Conservation (phyloP, 2,329 filamentous ascomycete genomes). For the Cytospora paraplurivora region DNA sequence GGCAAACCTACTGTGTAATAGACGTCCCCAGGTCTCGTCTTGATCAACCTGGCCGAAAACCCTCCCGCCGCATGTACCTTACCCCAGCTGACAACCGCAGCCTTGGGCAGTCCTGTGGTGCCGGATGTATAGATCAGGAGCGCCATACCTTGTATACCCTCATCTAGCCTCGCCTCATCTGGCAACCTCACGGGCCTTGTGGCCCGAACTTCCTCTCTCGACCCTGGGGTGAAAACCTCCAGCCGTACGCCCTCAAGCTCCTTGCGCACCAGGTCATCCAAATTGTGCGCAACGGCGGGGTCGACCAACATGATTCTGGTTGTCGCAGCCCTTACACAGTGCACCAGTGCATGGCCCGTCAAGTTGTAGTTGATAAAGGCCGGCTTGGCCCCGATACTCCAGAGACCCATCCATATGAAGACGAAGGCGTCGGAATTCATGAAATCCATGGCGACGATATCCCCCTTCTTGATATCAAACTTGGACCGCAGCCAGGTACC, state of each 20-base stretch:
- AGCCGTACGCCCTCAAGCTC: slow-evolving; percentile 57
- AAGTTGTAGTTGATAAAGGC: slow-evolving; percentile 91
- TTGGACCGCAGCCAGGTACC: slow-evolving; percentile 72
- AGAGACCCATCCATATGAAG: slow-evolving; percentile 75
- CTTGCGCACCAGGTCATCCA: slow-evolving; percentile 59
- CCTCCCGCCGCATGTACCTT: slow-evolving; percentile 59
- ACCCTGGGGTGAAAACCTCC: slow-evolving; percentile 60
- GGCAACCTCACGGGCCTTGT: slow-evolving; percentile 58
- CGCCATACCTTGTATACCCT: slow-evolving; percentile 59
- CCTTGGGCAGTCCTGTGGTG: slow-evolving; percentile 82
- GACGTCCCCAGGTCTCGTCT: slow-evolving; percentile 63
- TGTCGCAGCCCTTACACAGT: slow-evolving; percentile 72
- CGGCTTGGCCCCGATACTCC: slow-evolving; percentile 80
- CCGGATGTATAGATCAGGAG: slow-evolving; percentile 84
- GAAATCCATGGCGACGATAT: slow-evolving; percentile 80
- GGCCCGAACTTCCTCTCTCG: slow-evolving; percentile 56
- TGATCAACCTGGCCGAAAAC: slow-evolving; percentile 58
- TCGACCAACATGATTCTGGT: slow-evolving; percentile 72
- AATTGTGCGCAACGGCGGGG: slow-evolving; percentile 53
- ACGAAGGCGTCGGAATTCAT: slow-evolving; percentile 80
- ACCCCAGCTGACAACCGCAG: slow-evolving; percentile 73
- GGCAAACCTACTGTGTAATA: slow-evolving; percentile 67
- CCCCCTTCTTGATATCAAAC: slow-evolving; percentile 65
- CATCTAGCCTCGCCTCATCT: slow-evolving; percentile 56
- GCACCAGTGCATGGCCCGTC: slow-evolving; percentile 67